Evolutionary conservation across 805 yeast genomes (phyloP), one percentile per base, ranked within the genome.

Genomic region (Metschnikowia cubensis): DNA sequence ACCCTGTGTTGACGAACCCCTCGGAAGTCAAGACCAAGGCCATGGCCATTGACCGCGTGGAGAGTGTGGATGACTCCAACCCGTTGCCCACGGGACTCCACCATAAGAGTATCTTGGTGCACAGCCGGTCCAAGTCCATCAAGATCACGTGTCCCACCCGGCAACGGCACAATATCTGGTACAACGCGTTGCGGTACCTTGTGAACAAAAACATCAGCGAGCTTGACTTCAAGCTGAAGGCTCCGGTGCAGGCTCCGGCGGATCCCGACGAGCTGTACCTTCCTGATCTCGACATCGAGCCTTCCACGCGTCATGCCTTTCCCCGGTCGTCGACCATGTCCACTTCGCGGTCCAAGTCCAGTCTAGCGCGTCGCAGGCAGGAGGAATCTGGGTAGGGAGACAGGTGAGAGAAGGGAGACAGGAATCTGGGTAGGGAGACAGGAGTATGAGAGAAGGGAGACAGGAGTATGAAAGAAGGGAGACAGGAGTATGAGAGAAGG

Each of bases 111-210:
- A 85, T 92, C 47, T 66, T 91, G 45, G 81, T 94, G 36, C 84
- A 77, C 50, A 83, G 96, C 2, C 80, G 80, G 46, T 80, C 80
- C 39, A 80, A 85, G 47, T 71, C 81, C 3, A 69, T 92, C 57
- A 88, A 84, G 67, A 73, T 92, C 47, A 92, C 98, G 0, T 91
- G 97, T 68, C 84, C 94, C 6, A 87, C 89, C 1, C 79, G 94
- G 62, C 85, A 84, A 56, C 81, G 96, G 40, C 98, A 92, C 65
- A 88, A 88, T 61, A 83, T 89, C 36, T 92, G 99, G 99, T 85
- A 77, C 65, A 85, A 88, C 60, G 87, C 96, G 0, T 72, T 92
- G 53, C 77, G 86, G 48, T 91, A 86, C 62, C 68, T 91, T 69
- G 70, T 89, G 35, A 84, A 83, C 62, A 73, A 87, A 62, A 82